Evolutionary conservation across 2,329 filamentous ascomycete species (phyloP).

Genomic region (Thelonectria discophora): DNA sequence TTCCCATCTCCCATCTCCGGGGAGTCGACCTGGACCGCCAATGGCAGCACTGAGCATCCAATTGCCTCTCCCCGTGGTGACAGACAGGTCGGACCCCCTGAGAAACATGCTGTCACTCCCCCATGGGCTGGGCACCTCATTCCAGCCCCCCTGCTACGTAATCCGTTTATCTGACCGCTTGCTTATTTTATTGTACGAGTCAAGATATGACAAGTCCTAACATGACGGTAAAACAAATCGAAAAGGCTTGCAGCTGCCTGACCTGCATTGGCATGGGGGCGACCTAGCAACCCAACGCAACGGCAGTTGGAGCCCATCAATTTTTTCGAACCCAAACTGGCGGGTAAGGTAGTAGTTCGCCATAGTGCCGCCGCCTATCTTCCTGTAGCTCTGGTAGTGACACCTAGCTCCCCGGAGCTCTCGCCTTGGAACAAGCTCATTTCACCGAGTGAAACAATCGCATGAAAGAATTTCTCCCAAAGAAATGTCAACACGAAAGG

Average conservation of each 20-base stretch:
- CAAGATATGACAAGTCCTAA: not conserved
- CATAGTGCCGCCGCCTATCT: not conserved
- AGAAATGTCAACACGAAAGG: constrained; percentile 2
- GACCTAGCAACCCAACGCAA: constrained; percentile 20
- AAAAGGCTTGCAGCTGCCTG: constrained; percentile 13
- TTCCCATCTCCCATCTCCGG: constrained; percentile 2
- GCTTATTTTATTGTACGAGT: constrained; percentile 15
- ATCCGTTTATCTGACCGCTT: constrained; percentile 39
- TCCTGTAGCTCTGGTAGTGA: not conserved
- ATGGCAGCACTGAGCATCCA: constrained; percentile 21
- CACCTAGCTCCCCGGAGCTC: not conserved
- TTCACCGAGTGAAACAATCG: not conserved
- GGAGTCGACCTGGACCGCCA: not conserved
- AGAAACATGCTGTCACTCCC: constrained; percentile 22
- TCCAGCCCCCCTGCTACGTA: constrained; percentile 29
- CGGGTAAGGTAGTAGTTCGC: constrained; percentile 2
- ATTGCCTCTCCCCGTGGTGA: constrained; percentile 27
- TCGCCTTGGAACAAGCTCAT: not conserved
- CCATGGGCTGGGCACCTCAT: constrained; percentile 12
- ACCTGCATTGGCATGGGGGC: constrained; percentile 15
- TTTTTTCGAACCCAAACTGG: constrained; percentile 19
- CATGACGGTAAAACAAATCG: constrained; percentile 3
- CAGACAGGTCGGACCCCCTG: too few species aligned
- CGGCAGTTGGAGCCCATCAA: constrained; percentile 14
- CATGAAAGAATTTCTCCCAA: not conserved